Conservation (phyloP, 2,329 filamentous ascomycete species). For the Elsinoe fawcettii region DNA sequence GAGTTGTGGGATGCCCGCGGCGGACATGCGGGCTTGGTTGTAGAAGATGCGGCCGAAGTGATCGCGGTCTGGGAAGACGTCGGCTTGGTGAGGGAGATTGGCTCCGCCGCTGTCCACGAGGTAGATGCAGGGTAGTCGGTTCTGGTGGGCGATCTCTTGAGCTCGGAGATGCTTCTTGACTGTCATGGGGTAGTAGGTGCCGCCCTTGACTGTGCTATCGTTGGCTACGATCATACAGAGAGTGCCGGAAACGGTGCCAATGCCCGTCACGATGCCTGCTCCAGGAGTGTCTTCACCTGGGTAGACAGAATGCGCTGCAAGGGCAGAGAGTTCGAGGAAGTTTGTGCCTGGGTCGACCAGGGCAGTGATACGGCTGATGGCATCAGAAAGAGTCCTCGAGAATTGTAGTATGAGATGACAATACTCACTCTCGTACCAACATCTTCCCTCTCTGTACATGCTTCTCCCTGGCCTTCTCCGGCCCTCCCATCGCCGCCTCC, state of each 20-base stretch:
- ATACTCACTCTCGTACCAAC: slow-evolving; percentile 65
- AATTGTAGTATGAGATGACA: neutral
- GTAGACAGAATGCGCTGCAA: slow-evolving; percentile 82
- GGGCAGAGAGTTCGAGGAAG: slow-evolving; percentile 87
- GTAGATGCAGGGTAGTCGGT: slow-evolving; percentile 80
- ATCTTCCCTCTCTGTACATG: slow-evolving; percentile 86
- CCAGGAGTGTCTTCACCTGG: slow-evolving; percentile 79
- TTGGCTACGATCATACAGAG: slow-evolving; percentile 91
- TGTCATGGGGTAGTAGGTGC: slow-evolving; percentile 93
- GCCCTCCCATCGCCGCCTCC: slow-evolving; percentile 56
- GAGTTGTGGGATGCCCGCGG: slow-evolving; percentile 82
- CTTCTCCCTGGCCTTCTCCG: slow-evolving; percentile 76
- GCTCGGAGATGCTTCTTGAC: slow-evolving; percentile 95
- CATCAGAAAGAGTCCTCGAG: neutral
- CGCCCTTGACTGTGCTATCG: slow-evolving; percentile 94
- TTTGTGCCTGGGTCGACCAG: slow-evolving; percentile 82
- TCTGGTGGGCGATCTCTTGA: slow-evolving; percentile 84
- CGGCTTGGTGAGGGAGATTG: slow-evolving; percentile 88
- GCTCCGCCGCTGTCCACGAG: slow-evolving; percentile 93
- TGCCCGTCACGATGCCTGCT: slow-evolving; percentile 85
- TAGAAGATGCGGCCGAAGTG: slow-evolving; percentile 98
- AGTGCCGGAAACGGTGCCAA: slow-evolving; percentile 84
- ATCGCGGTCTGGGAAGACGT: slow-evolving; percentile 90
- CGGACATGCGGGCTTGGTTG: slow-evolving; percentile 92
- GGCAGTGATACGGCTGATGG: slow-evolving; percentile 60